Evolutionary conservation across 805 yeast species (phyloP).

Genomic region (Saccharomycopsis guyanensis): DNA sequence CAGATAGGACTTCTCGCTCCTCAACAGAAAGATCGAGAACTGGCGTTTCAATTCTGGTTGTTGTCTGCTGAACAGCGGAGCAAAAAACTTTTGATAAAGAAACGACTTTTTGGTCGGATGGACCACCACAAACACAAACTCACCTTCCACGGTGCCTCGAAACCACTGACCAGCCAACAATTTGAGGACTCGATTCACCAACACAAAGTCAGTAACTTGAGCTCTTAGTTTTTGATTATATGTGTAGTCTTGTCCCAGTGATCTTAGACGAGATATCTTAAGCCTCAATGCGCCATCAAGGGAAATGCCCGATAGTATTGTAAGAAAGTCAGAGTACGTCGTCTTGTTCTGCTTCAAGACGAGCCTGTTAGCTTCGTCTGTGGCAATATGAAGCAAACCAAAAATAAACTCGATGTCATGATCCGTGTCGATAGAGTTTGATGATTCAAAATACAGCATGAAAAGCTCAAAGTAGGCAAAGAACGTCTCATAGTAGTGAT

Average conservation of each 20-base stretch:
- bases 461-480: not conserved
- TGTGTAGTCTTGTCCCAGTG: not conserved
- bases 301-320: not conserved
- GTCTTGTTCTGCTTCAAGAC: not conserved
- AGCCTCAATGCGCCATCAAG: not conserved
- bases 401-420: not conserved
- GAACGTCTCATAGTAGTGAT: not conserved
- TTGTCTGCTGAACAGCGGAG: not conserved
- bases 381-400: not conserved
- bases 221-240: not conserved
- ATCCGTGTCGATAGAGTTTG: not conserved
- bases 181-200: not conserved
- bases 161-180: conserved; percentile 5
- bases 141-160: not conserved
- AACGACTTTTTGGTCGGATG: conserved; percentile 2
- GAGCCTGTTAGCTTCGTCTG: not conserved
- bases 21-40: not conserved
- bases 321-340: not conserved
- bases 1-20: not conserved
- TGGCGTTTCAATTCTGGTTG: not conserved
- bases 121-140: not conserved
- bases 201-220: not conserved
- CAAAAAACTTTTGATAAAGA: not conserved
- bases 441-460: not conserved
- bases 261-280: not conserved